Percentiles rank a stretch among this genome's conserved stretches.
phyloP scores from a whole-genome alignment of 129 eudicot species.

The Centaurea solstitialis region DNA sequence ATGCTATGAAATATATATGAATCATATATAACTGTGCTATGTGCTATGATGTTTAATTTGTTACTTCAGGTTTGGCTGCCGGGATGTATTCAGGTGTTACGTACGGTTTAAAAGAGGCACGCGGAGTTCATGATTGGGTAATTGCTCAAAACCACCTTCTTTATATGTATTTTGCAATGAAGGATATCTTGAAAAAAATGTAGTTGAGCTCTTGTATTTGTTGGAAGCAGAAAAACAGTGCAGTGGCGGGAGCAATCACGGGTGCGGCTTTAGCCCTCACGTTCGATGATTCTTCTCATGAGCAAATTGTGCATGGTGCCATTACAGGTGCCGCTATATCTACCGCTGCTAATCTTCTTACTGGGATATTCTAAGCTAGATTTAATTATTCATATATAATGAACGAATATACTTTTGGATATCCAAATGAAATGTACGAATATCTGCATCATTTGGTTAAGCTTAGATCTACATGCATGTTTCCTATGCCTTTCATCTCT shows the following conservation, averaged over 20 bases:
- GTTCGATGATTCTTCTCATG: conserved; percentile 67
- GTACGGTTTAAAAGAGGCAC: conserved; percentile 83
- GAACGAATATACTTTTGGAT: neutral
- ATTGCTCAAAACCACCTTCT: neutral
- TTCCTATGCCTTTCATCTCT: neutral
- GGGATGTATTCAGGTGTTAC: conserved; percentile 93
- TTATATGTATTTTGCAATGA: too few relatives aligned
- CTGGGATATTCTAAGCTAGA: conserved; percentile 62
- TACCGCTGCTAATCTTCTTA: conserved; percentile 80
- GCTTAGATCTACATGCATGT: conserved; percentile 6
- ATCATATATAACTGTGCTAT: neutral
- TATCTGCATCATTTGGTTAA: conserved; percentile 13
- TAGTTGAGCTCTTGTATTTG: too few relatives aligned
- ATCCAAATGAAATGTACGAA: conserved; percentile 12
- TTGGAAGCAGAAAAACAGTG: conserved; percentile 78
- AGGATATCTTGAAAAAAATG: too few relatives aligned
- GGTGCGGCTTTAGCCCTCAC: conserved; percentile 82
- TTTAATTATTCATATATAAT: too few relatives aligned
- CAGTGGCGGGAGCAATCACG: conserved; percentile 87
- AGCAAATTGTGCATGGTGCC: conserved; percentile 82
- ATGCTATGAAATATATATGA: too few relatives aligned
- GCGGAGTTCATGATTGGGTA: conserved; percentile 97
- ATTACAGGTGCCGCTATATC: conserved; percentile 93
- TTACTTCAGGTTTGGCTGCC: conserved; percentile 67
- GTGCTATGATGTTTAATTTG: neutral